Base-by-base conservation (phyloP, 768 basidiomycete species). In the Krasilnikovozyma curviuscula region DNA sequence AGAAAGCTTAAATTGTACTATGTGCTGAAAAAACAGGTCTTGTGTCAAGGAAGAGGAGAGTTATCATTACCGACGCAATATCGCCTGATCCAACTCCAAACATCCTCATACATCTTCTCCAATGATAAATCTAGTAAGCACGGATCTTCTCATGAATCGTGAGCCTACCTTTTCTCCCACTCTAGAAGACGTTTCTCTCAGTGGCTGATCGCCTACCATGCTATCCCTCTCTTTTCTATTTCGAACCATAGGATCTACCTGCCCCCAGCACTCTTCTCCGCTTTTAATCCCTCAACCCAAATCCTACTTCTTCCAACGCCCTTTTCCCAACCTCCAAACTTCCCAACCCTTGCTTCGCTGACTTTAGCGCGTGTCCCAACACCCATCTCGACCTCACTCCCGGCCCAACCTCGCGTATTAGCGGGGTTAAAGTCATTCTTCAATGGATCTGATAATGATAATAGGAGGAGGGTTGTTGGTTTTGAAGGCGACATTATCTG, bases 321-420 rank as follows among this genome's bases (percentile, higher is more conserved):
- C 5, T 78, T 79, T 13, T 69, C 72, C 9, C 65, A 67, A 5
- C 64, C 67, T 46, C 78, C 78, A 25, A 63, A 70, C 7, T 67
- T 86, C 25, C 83, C 85, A 2, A 73, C 65, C 18, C 86, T 85
- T 7, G 68, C 66, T 45, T 67, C 73, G 1, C 65, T 89, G 19
- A 81, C 79, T 1, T 68, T 93, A 44, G 80, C 83, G 2, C 75
- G 83, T n/a, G 69, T 93, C 7, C 75, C 81, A 0, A 82, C 83
- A 0, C 77, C 82, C 1, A 64, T 76, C 46, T 76, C 81, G 1
- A 75, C 70, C 12, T 73, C 75, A 60, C 74, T 75, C 35, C 60
- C 65, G 28, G 79, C 79, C 57, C 80, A 85, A 57, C 58, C 68
- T 0, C 57, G 74, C 6, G 76, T 79, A 57, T 58, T 83, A 21